Conservation (phyloP, 352 stramenopile genomes). For the Pythium volutum region DNA sequence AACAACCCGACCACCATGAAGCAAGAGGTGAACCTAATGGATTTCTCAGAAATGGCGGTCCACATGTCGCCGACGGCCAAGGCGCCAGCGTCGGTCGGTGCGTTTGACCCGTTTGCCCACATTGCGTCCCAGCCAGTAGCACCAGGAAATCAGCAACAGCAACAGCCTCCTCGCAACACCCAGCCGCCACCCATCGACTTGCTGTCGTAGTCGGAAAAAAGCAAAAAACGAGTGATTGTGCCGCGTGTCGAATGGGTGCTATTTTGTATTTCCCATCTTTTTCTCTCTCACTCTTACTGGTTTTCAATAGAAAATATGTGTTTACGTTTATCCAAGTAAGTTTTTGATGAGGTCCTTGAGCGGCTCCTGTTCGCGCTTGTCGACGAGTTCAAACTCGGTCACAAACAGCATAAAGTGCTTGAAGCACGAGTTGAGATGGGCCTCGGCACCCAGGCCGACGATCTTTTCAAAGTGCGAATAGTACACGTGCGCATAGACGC, state of each 20-base stretch:
- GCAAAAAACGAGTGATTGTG: neutral
- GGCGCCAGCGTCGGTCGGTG: conserved; percentile 17
- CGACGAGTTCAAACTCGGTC: conserved; percentile 92
- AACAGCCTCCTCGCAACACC: conserved; percentile 21
- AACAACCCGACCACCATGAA: neutral
- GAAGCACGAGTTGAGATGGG: conserved; percentile 97
- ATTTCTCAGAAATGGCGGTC: conserved; percentile 62
- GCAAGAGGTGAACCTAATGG: conserved; percentile 43
- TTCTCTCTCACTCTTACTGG: neutral
- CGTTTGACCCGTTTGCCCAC: conserved; percentile 44
- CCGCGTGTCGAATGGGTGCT: neutral
- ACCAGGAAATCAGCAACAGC: conserved; percentile 7
- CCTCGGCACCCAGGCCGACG: conserved; percentile 91
- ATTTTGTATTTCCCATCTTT: too few relatives aligned
- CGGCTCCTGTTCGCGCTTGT: conserved; percentile 92
- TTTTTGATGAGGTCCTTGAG: conserved; percentile 95
- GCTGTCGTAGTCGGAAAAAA: conserved; percentile 34
- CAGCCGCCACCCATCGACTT: conserved; percentile 34
- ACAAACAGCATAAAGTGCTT: conserved; percentile 99
- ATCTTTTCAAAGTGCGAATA: conserved; percentile 96
- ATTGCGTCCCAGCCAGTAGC: conserved; percentile 15
- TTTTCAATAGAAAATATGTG: neutral
- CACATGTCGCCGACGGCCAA: conserved; percentile 39
- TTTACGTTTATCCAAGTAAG: conserved; percentile 45
- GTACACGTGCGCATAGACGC: conserved; percentile 97